Percentiles rank a stretch among this genome's conserved stretches.
Conservation (phyloP, 164 flowering plant genomes). For the Tetrastigma voinierianum region DNA sequence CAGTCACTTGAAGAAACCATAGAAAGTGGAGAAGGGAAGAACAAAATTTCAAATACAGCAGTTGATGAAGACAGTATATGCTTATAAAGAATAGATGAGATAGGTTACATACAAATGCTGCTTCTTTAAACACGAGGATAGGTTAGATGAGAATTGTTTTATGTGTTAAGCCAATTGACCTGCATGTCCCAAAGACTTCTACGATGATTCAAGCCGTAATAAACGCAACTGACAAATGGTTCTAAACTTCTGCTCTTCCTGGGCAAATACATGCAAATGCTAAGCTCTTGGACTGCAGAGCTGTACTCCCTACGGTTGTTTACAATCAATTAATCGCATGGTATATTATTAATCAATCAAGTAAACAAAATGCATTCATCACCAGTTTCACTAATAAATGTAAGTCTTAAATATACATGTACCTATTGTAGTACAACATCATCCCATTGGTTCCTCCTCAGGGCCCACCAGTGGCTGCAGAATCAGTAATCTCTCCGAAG, state of each 20-base stretch:
- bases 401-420: too few relatives aligned
- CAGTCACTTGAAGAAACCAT: too few relatives aligned
- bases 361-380: neutral
- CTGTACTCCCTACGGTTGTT: conserved; percentile 47
- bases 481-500: conserved; percentile 66
- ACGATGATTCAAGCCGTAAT: conserved; percentile 58
- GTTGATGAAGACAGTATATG: too few relatives aligned
- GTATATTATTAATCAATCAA: too few relatives aligned
- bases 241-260: conserved; percentile 63
- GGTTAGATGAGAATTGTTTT: too few relatives aligned
- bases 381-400: too few relatives aligned
- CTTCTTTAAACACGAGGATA: too few relatives aligned
- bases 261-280: conserved; percentile 83
- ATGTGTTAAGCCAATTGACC: conserved; percentile 20
- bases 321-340: neutral
- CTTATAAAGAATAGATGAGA: too few relatives aligned
- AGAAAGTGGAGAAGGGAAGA: too few relatives aligned
- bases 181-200: conserved; percentile 47
- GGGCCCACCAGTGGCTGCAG: conserved; percentile 75
- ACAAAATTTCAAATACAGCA: too few relatives aligned
- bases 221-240: conserved; percentile 67
- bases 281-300: conserved; percentile 72
- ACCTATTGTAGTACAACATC: conserved; percentile 66
- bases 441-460: conserved; percentile 78
- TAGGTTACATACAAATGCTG: too few relatives aligned